These are phyloP conservation scores for Cladochytrium replicatum DNA, from an alignment of 192 early-diverging fungal species.

Conservation along the genomic window DNA sequence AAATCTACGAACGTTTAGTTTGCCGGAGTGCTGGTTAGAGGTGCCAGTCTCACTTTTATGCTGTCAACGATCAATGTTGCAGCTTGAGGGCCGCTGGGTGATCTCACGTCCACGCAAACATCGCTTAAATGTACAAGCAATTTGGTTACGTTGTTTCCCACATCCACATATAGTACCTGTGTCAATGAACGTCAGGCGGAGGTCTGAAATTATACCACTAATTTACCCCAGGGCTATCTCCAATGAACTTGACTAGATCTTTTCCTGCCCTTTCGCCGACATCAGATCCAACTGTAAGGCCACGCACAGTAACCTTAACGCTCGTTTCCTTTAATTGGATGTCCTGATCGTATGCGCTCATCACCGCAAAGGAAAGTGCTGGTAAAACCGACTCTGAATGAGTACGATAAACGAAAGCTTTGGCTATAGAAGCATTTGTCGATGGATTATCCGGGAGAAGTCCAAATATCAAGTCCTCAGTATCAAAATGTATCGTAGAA, in stretches of 20 bases:
- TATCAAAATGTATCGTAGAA: too few relatives aligned
- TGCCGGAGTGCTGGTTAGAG: background rate
- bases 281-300: slow-evolving; percentile 36
- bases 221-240: slow-evolving; percentile 41
- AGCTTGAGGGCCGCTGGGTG: slow-evolving; percentile 36
- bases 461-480: too few relatives aligned
- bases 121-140: slow-evolving; percentile 47
- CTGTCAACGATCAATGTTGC: slow-evolving; percentile 44
- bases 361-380: slow-evolving; percentile 50
- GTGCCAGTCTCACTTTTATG: slow-evolving; percentile 37
- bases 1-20: slow-evolving; percentile 23
- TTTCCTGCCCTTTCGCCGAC: slow-evolving; percentile 29
- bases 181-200: background rate
- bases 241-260: slow-evolving; percentile 46
- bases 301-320: slow-evolving; percentile 40
- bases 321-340: slow-evolving; percentile 48
- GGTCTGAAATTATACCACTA: background rate
- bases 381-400: too few relatives aligned
- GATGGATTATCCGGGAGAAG: too few relatives aligned
- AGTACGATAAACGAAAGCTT: too few relatives aligned
- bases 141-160: slow-evolving; percentile 46
- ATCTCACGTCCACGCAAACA: slow-evolving; percentile 50
- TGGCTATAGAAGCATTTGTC: too few relatives aligned
- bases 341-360: slow-evolving; percentile 34
- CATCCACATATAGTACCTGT: slow-evolving; percentile 30